Conservation (phyloP, 345 rosid genomes). For the Stellera chamaejasme region DNA sequence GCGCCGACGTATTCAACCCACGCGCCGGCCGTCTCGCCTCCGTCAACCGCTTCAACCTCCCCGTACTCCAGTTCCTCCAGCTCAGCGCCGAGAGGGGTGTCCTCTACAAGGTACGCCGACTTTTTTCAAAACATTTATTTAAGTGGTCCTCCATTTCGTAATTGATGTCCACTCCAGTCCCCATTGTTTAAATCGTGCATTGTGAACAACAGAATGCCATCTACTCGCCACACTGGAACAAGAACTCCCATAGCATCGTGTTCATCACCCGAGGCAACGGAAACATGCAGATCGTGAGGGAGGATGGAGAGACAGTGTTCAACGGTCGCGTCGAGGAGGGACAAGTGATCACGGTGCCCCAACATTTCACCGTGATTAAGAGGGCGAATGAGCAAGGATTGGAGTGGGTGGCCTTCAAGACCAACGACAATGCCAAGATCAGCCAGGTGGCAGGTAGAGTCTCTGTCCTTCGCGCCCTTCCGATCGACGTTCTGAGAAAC, state of each 20-base stretch:
- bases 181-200: not conserved
- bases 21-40: conserved; percentile 44
- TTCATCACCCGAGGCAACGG: conserved; percentile 28
- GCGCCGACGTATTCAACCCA: conserved; percentile 47
- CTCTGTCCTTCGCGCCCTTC: conserved; percentile 47
- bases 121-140: too few species aligned
- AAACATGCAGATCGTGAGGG: conserved; percentile 45
- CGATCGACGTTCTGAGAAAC: conserved; percentile 39
- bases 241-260: conserved; percentile 28
- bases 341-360: conserved; percentile 56
- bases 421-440: conserved; percentile 41
- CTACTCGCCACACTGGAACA: conserved; percentile 25
- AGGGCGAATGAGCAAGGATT: conserved; percentile 38
- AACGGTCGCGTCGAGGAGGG: conserved; percentile 43
- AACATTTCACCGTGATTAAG: conserved; percentile 49
- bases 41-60: conserved; percentile 41
- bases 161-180: not conserved
- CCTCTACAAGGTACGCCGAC: conserved; percentile 21
- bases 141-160: not conserved
- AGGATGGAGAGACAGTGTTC: conserved; percentile 46
- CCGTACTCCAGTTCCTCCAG: conserved; percentile 32
- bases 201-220: conserved; percentile 23
- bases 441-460: conserved; percentile 43
- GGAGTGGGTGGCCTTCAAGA: conserved; percentile 65
- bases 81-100: conserved; percentile 44